These are phyloP conservation scores for Eimeria maxima DNA, from an alignment of 169 alveolate genomes.

Conservation along the genomic window DNA sequence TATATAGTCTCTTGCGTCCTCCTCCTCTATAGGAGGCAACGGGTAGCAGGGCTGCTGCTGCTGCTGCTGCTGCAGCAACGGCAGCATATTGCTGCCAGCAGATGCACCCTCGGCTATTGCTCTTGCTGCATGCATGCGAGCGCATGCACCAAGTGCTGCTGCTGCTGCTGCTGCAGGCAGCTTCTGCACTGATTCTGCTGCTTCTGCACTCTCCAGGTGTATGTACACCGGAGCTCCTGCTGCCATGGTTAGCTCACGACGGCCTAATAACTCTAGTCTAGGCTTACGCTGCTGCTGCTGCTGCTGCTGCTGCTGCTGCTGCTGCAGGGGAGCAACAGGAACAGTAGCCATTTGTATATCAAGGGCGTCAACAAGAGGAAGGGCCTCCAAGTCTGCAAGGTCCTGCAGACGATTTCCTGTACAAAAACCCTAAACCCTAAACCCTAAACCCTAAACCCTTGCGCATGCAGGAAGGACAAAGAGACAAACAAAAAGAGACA, in stretches of 20 bases:
- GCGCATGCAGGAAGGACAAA: no score
- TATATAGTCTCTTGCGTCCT: conserved; percentile 22
- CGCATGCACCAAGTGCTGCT: conserved; percentile 16
- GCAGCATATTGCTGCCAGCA: background rate
- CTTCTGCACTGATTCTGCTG: conserved; percentile 35
- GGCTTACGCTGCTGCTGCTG: background rate
- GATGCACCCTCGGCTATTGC: conserved; percentile 13
- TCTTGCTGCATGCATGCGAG: conserved; percentile 21
- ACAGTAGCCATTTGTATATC: conserved; percentile 64
- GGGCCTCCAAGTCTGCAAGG: conserved; percentile 19
- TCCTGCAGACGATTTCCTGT: conserved; percentile 52
- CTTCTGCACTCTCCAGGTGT: conserved; percentile 42
- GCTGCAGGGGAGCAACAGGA: conserved; percentile 41
- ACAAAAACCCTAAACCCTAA: conserved; percentile 56
- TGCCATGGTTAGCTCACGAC: conserved; percentile 49
- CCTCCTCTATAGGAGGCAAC: conserved; percentile 54
- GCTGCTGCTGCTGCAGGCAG: conserved; percentile 60
- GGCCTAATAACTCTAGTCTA: conserved; percentile 12
- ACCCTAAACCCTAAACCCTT: conserved; percentile 51
- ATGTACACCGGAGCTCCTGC: conserved; percentile 37
- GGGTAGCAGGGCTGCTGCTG: conserved; percentile 24
- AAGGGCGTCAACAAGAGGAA: conserved; percentile 28
- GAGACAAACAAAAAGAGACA: no score
- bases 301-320: conserved; percentile 34
- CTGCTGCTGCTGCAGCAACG: conserved; percentile 26